These are phyloP conservation scores for Pythium guiyangense DNA, from an alignment of 352 stramenopile genomes.

Conservation along the genomic window DNA sequence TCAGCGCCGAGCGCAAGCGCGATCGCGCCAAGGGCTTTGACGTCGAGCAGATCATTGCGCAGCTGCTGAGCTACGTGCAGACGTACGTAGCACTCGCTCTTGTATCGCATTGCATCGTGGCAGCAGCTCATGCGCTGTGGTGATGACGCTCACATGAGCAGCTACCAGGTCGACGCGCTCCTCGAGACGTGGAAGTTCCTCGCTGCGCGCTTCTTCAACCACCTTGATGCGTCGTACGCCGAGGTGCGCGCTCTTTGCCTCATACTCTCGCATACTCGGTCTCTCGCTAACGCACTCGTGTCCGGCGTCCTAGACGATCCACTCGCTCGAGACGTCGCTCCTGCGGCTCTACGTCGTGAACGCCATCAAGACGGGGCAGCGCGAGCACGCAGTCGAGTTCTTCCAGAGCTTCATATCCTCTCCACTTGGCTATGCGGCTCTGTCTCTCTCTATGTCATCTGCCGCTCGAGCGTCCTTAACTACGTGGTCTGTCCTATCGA, in stretches of 20 bases:
- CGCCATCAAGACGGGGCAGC: constrained; percentile 59
- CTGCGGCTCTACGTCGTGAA: constrained; percentile 76
- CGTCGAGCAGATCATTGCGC: constrained; percentile 69
- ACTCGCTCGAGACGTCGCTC: constrained; percentile 61
- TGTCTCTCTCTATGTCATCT: neutral
- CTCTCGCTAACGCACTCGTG: neutral
- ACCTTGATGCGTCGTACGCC: constrained; percentile 68
- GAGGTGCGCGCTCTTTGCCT: constrained; percentile 23
- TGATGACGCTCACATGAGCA: constrained; percentile 16
- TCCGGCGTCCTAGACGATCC: constrained; percentile 37
- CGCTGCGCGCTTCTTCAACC: constrained; percentile 72
- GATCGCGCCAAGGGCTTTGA: constrained; percentile 71
- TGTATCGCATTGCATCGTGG: no score
- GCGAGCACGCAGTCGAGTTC: constrained; percentile 70
- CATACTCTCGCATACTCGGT: neutral
- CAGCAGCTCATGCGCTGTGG: no score
- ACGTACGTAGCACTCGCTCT: constrained; percentile 19
- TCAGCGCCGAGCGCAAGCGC: constrained; percentile 65
- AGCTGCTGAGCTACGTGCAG: constrained; percentile 59
- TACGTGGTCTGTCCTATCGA: neutral
- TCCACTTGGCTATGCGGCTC: constrained; percentile 4
- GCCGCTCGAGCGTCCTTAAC: constrained; percentile 18
- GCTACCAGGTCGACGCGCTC: constrained; percentile 71
- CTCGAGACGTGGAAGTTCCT: constrained; percentile 82
- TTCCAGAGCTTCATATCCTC: constrained; percentile 62